These are phyloP conservation scores for Hypoxylon sp. DNA, from an alignment of 2,329 filamentous ascomycete species.

Conservation along the genomic window DNA sequence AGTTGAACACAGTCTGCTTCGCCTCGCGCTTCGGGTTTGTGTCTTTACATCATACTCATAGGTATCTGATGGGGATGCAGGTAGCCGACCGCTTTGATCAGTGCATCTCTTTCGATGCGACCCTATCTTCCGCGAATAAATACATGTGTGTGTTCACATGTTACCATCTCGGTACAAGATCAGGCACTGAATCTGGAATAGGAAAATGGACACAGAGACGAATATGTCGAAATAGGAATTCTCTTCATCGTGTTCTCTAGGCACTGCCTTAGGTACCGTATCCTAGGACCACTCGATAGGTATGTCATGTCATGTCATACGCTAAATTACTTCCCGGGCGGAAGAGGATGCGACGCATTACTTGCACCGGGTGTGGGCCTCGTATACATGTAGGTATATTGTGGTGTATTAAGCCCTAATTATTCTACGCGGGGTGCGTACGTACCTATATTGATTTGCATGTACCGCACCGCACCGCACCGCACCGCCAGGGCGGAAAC, in stretches of 20 bases:
- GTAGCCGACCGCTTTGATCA: slow-evolving; percentile 14
- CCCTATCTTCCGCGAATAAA: slow-evolving; percentile 15
- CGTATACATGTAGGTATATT: slow-evolving; percentile 16
- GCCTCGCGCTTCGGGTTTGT: slow-evolving; percentile 20
- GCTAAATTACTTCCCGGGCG: slow-evolving; percentile 21
- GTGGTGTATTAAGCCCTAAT: too few species aligned
- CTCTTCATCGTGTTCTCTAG: too few species aligned
- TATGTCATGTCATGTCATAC: slow-evolving; percentile 14
- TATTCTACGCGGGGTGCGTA: slow-evolving; percentile 31
- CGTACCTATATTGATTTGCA: slow-evolving; percentile 30
- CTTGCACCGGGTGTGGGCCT: slow-evolving; percentile 15
- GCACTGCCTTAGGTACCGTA: too few species aligned
- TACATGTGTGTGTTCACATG: slow-evolving; percentile 1
- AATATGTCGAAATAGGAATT: too few species aligned
- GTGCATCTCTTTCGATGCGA: slow-evolving; percentile 21
- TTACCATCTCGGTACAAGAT: slow-evolving; percentile 14
- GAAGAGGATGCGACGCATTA: slow-evolving; percentile 12
- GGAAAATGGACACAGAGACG: slow-evolving; percentile 12
- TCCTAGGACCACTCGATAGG: too few species aligned
- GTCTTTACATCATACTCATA: too few species aligned
- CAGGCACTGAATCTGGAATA: neutral
- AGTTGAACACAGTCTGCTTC: too few species aligned
- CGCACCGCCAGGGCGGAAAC: slow-evolving; percentile 33
- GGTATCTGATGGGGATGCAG: too few species aligned
- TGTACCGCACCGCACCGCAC: slow-evolving; percentile 15